Evolutionary conservation across 352 stramenopile genomes (phyloP).

Genomic region (Globisporangium barbulae): DNA sequence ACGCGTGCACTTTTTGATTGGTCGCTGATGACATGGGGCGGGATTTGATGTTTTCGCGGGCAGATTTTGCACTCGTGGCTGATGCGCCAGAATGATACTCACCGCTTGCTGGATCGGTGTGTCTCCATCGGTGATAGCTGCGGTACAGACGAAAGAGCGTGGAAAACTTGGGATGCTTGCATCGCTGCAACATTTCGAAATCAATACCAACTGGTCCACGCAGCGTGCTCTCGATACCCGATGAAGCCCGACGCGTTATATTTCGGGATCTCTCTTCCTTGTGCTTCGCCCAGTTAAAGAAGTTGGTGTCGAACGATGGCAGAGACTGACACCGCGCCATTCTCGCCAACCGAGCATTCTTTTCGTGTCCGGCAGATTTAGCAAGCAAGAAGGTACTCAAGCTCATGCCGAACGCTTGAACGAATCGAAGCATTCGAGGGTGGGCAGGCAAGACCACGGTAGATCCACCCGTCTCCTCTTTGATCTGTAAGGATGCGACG

Average conservation of each 20-base stretch:
- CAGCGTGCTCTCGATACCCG: conserved; percentile 28
- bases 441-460: background rate
- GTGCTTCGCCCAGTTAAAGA: conserved; percentile 32
- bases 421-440: conserved; percentile 7
- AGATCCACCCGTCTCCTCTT: background rate
- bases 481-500: background rate
- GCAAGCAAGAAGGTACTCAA: background rate
- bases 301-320: conserved; percentile 35
- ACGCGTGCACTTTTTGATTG: background rate
- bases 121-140: conserved; percentile 33
- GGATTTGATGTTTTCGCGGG: background rate
- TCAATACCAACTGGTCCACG: conserved; percentile 30
- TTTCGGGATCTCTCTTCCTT: conserved; percentile 19
- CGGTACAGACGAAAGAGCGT: conserved; percentile 41
- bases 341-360: conserved; percentile 2
- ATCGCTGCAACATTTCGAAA: conserved; percentile 59
- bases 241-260: conserved; percentile 4
- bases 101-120: background rate
- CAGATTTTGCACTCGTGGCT: background rate
- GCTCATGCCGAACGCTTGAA: background rate
- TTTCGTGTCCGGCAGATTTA: background rate
- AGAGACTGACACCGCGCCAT: conserved; percentile 49
- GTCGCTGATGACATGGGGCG: background rate
- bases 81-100: background rate
- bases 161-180: conserved; percentile 41